A percentile compares a stretch with the other conserved stretches of the same genome.
These are phyloP conservation scores for Nowakowskiella sp. DNA, from an alignment of 192 early-diverging fungal species.

Conservation along the genomic window DNA sequence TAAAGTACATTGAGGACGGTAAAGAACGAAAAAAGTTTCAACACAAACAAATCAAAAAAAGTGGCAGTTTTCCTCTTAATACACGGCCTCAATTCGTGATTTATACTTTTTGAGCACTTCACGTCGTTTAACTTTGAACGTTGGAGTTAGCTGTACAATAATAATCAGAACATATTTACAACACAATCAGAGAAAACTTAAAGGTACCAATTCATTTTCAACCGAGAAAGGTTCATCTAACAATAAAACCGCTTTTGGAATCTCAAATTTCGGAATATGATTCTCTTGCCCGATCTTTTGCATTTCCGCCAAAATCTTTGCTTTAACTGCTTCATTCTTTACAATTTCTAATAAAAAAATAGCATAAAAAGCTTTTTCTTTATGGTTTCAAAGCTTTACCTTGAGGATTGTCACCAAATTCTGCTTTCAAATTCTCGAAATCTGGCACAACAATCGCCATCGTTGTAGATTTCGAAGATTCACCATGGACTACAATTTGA, in stretches of 20 bases:
- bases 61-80: conserved; percentile 30
- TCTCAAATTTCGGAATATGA: conserved; percentile 87
- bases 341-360: conserved; percentile 22
- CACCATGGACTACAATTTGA: conserved; percentile 91
- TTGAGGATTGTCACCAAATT: no score
- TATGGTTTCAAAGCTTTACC: not conserved
- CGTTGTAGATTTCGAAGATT: no score
- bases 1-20: conserved; percentile 26
- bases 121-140: conserved; percentile 45
- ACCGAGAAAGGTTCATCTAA: conserved; percentile 66
- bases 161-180: no score
- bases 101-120: conserved; percentile 38
- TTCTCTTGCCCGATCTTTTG: conserved; percentile 55
- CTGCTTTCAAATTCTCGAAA: no score
- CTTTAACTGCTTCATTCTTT: conserved; percentile 25
- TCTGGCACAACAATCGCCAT: conserved; percentile 17
- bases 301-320: conserved; percentile 34
- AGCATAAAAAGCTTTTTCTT: not conserved
- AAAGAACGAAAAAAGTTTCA: conserved; percentile 1
- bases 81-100: conserved; percentile 49
- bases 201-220: conserved; percentile 72
- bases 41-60: not conserved
- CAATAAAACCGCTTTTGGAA: conserved; percentile 68
- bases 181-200: no score
- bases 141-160: conserved; percentile 57